These are phyloP conservation scores for Penicillium griseofulvum DNA, from an alignment of 2,329 filamentous ascomycete genomes.

Conservation along the genomic window DNA sequence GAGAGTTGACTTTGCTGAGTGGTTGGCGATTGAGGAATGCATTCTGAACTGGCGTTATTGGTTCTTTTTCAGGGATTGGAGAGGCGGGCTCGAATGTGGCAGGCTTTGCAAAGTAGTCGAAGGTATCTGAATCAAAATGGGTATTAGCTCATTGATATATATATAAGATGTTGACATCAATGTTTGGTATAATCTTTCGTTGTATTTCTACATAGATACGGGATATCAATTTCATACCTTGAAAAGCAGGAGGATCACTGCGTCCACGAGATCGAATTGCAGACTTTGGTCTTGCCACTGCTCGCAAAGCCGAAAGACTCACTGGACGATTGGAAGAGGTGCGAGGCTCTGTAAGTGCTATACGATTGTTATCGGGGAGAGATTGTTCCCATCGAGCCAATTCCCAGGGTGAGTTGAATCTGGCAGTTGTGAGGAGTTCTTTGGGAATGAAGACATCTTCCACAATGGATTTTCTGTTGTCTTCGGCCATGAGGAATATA, in stretches of 20 bases:
- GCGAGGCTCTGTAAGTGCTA: conserved; percentile 3
- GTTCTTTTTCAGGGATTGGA: conserved; percentile 12
- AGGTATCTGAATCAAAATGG: background rate
- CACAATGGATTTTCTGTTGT: conserved; percentile 14
- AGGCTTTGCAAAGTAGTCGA: conserved; percentile 1
- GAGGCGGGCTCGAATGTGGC: conserved; percentile 4
- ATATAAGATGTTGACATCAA: background rate
- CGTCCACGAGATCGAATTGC: conserved; percentile 7
- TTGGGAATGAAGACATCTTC: conserved; percentile 20
- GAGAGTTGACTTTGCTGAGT: conserved; percentile 6
- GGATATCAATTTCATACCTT: background rate
- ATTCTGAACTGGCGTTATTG: conserved; percentile 15
- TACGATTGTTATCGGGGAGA: conserved; percentile 17
- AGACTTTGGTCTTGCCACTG: conserved; percentile 6
- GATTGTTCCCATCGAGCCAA: conserved; percentile 18
- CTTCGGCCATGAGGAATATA: background rate
- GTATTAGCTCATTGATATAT: background rate
- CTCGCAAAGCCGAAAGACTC: conserved; percentile 14
- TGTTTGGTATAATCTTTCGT: background rate
- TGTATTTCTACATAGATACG: background rate
- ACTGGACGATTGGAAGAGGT: conserved; percentile 8
- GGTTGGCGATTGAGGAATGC: conserved; percentile 8
- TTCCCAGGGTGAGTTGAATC: conserved; percentile 20
- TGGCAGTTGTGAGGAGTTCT: conserved; percentile 17
- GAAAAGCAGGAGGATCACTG: conserved; percentile 3